A percentile compares a stretch with the other conserved stretches of the same genome.
phyloP scores from a whole-genome alignment of 306 rosid genomes.

The Begonia loranthoides region DNA sequence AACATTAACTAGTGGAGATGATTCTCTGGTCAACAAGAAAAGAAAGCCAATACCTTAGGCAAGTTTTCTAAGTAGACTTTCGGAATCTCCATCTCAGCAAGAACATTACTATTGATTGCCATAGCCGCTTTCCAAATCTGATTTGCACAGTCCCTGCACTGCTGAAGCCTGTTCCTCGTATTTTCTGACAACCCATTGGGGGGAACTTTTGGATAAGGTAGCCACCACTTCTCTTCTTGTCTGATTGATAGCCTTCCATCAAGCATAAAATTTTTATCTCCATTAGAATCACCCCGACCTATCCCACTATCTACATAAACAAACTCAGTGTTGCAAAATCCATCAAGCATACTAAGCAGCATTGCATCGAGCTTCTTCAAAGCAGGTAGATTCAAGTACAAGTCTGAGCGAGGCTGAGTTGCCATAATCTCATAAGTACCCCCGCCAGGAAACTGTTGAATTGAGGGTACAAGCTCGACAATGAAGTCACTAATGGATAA shows the following conservation, averaged over 20 bases:
- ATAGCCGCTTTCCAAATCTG: constrained; percentile 87
- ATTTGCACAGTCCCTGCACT: constrained; percentile 78
- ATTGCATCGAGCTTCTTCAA: constrained; percentile 76
- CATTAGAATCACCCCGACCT: constrained; percentile 45
- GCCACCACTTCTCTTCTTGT: constrained; percentile 99
- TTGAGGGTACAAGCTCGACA: constrained; percentile 79
- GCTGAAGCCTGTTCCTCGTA: constrained; percentile 78
- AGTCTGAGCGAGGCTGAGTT: constrained; percentile 59
- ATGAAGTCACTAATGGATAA: constrained; percentile 76
- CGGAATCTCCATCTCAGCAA: constrained; percentile 89
- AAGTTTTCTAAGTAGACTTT: constrained; percentile 45
- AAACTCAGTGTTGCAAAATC: constrained; percentile 60
- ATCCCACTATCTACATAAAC: constrained; percentile 72
- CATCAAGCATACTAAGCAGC: constrained; percentile 75
- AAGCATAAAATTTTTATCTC: constrained; percentile 25
- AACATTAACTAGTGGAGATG: constrained; percentile 2
- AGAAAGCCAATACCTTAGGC: constrained; percentile 50
- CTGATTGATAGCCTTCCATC: constrained; percentile 74
- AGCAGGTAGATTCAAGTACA: constrained; percentile 78
- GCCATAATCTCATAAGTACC: constrained; percentile 89
- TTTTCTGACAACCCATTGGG: constrained; percentile 58
- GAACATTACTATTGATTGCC: constrained; percentile 78
- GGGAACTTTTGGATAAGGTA: constrained; percentile 82
- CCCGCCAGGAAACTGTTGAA: constrained; percentile 82
- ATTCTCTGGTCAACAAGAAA: neutral